Conservation (phyloP, 164 flowering plant species). For the Aristolochia contorta region DNA sequence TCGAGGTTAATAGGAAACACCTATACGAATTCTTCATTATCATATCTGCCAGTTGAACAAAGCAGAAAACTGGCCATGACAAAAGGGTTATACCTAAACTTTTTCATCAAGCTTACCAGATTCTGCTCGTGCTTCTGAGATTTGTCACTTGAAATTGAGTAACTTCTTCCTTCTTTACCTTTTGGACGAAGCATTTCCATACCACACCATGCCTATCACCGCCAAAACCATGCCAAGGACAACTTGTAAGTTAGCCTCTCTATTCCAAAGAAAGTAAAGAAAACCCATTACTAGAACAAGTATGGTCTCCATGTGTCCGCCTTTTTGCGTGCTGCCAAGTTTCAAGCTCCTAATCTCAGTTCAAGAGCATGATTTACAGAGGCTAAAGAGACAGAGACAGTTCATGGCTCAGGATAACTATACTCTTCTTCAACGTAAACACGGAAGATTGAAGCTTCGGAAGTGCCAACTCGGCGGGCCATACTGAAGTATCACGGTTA, state of each 20-base stretch:
- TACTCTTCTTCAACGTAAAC: too few species aligned
- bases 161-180: conserved; percentile 62
- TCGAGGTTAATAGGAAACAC: conserved; percentile 12
- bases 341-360: too few species aligned
- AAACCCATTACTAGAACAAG: conserved; percentile 69
- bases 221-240: conserved; percentile 80
- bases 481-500: too few species aligned
- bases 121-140: conserved; percentile 33
- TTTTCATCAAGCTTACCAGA: conserved; percentile 35
- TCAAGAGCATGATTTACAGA: too few species aligned
- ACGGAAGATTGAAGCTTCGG: too few species aligned
- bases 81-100: conserved; percentile 19
- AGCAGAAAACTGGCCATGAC: too few species aligned
- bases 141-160: conserved; percentile 26
- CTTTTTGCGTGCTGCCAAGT: too few species aligned
- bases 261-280: conserved; percentile 76
- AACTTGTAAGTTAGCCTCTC: conserved; percentile 84
- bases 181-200: conserved; percentile 82
- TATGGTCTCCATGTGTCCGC: conserved; percentile 84
- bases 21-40: neutral
- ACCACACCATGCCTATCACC: conserved; percentile 81
- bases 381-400: too few species aligned
- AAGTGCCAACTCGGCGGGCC: too few species aligned
- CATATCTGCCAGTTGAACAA: conserved; percentile 1
- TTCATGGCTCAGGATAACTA: too few species aligned